phyloP scores from a whole-genome alignment of 2,329 filamentous ascomycete genomes.

The Tolypocladium tropicale region DNA sequence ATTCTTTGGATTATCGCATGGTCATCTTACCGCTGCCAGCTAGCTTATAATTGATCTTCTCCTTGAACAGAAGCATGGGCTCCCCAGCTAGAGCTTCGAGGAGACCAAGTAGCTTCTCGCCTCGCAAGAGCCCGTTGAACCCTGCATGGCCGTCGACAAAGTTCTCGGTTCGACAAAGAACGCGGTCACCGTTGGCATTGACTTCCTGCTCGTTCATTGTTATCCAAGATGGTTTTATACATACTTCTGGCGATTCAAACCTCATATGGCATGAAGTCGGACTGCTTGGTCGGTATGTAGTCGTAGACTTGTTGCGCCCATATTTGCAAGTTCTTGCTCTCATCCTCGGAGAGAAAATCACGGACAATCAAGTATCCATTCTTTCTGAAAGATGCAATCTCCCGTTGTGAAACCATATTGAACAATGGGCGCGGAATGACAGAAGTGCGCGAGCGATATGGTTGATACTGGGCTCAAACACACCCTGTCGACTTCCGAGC shows the following conservation, averaged over 20 bases:
- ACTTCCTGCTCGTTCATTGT: conserved; percentile 1
- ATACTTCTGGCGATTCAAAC: conserved; percentile 1
- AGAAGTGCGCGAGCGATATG: background rate
- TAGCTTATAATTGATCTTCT: conserved; percentile 12
- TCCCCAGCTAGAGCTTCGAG: conserved; percentile 5
- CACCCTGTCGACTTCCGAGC: background rate
- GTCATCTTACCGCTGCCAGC: conserved; percentile 6
- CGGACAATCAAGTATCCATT: conserved; percentile 9
- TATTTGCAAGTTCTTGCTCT: conserved; percentile 4
- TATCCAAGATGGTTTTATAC: background rate
- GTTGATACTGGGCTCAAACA: background rate
- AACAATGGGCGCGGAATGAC: background rate
- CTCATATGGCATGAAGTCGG: conserved; percentile 6
- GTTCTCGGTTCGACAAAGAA: conserved; percentile 10
- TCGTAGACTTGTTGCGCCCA: conserved; percentile 10
- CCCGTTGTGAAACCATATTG: conserved; percentile 4
- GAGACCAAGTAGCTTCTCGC: conserved; percentile 6
- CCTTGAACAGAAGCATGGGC: conserved; percentile 10
- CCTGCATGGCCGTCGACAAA: conserved; percentile 9
- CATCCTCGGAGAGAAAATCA: conserved; percentile 5
- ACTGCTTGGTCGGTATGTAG: conserved; percentile 6
- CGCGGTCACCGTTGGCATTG: conserved; percentile 7
- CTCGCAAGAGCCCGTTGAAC: conserved; percentile 7
- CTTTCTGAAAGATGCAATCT: conserved; percentile 6
- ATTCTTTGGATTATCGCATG: no score